Percentiles rank a stretch among this genome's conserved stretches.
Conservation (phyloP, 225 moss, liverwort and hornwort species). For the Pseudoscleropodium purum region DNA sequence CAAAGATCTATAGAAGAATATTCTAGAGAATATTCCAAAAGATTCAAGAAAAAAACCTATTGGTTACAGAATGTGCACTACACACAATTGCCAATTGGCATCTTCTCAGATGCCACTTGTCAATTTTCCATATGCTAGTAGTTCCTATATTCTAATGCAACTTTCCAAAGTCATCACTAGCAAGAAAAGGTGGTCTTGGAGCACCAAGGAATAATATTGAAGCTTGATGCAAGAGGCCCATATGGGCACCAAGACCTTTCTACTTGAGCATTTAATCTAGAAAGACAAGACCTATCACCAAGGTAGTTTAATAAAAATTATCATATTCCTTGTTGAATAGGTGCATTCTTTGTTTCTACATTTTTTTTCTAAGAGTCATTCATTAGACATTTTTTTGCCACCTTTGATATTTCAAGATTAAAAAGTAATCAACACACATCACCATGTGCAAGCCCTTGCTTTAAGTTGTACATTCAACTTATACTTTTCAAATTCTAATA, state of each 20-base stretch:
- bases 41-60: neutral
- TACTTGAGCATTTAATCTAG: neutral
- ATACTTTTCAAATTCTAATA: neutral
- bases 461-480: neutral
- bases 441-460: neutral
- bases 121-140: neutral
- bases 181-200: neutral
- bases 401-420: neutral
- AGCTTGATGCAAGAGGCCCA: neutral
- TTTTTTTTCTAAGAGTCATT: neutral
- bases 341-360: neutral
- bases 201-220: neutral
- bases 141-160: neutral
- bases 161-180: fast-evolving
- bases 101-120: neutral
- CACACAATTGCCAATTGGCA: neutral
- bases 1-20: neutral
- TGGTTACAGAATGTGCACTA: neutral
- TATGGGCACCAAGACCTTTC: too few species aligned
- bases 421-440: neutral
- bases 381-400: neutral
- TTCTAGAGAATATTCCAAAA: neutral
- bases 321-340: too few species aligned
- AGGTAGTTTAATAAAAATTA: neutral
- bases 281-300: neutral